phyloP scores from a whole-genome alignment of 2,329 filamentous ascomycete genomes.

The Venturia effusa region DNA sequence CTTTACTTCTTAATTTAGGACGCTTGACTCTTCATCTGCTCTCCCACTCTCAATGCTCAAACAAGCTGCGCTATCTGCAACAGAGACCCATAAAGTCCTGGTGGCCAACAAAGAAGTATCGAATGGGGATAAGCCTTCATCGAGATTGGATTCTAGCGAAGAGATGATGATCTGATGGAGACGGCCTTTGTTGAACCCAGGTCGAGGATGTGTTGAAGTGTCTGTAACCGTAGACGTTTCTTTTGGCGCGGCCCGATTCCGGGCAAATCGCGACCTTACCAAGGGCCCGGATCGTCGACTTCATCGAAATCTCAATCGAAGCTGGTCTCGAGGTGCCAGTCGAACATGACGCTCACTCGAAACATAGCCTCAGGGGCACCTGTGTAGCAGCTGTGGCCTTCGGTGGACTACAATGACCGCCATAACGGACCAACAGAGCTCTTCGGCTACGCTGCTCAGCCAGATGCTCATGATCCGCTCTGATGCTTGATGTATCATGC shows the following conservation, averaged over 20 bases:
- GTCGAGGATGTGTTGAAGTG: background rate
- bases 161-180: no score
- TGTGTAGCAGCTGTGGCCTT: no score
- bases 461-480: background rate
- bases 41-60: background rate
- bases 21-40: background rate
- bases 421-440: background rate
- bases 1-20: background rate
- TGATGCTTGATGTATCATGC: background rate
- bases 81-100: background rate
- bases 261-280: no score
- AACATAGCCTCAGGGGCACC: no score
- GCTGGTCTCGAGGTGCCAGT: no score
- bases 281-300: no score
- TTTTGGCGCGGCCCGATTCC: no score
- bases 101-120: background rate
- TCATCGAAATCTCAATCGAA: no score
- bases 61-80: background rate
- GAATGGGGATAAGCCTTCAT: background rate
- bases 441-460: background rate
- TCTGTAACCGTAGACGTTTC: background rate
- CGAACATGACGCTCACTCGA: no score
- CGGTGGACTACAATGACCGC: background rate
- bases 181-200: background rate
- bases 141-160: background rate